Evolutionary conservation across 2,329 filamentous ascomycete genomes (phyloP).

Genomic region (Aspergillus japonicus): DNA sequence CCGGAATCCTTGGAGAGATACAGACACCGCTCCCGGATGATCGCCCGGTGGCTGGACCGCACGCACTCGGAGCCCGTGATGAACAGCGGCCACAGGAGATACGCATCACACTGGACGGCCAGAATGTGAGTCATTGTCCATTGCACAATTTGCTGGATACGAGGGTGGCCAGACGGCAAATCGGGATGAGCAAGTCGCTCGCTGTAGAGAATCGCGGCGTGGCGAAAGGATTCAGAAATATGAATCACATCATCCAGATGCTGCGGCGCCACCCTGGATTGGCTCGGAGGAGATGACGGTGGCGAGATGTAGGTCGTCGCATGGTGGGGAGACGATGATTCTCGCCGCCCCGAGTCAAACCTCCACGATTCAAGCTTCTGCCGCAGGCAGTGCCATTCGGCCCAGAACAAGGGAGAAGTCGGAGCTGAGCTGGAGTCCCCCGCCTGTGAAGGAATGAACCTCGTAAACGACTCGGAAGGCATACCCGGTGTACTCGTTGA

Average conservation of each 20-base stretch:
- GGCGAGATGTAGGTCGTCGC: slow-evolving; percentile 29
- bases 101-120: slow-evolving; percentile 78
- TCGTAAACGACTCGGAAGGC: slow-evolving; percentile 35
- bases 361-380: slow-evolving; percentile 77
- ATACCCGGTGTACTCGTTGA: slow-evolving; percentile 21
- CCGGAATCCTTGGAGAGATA: slow-evolving; percentile 87
- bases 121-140: slow-evolving; percentile 81
- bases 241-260: slow-evolving; percentile 74
- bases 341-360: slow-evolving; percentile 52
- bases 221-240: slow-evolving; percentile 86
- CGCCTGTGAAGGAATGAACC: slow-evolving; percentile 29
- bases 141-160: slow-evolving; percentile 79
- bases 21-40: slow-evolving; percentile 75
- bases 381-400: slow-evolving; percentile 79
- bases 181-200: slow-evolving; percentile 80
- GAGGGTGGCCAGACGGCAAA: slow-evolving; percentile 68
- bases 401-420: slow-evolving; percentile 63
- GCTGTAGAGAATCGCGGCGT: slow-evolving; percentile 83
- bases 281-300: slow-evolving; percentile 25
- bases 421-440: slow-evolving; percentile 21
- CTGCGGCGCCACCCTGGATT: slow-evolving; percentile 47
- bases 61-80: slow-evolving; percentile 87
- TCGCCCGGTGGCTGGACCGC: slow-evolving; percentile 72
- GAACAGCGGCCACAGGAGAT: slow-evolving; percentile 90
- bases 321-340: slow-evolving; percentile 17